Base-by-base conservation (phyloP, 192 early-diverging fungal species). In the Podila clonocystis region DNA sequence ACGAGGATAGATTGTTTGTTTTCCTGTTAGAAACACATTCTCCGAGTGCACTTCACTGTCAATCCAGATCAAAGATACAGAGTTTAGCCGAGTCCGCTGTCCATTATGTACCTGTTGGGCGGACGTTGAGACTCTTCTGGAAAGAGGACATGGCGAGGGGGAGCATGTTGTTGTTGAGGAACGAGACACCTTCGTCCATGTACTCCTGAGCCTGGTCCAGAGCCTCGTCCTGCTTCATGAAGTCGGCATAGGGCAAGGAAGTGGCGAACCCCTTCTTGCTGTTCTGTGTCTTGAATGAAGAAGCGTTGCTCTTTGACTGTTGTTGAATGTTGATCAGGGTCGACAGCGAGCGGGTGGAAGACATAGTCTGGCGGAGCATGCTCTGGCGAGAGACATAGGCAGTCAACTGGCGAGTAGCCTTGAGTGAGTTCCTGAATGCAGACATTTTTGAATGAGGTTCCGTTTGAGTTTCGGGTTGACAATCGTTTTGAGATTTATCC, bases 91-190 rank as follows among this genome's bases (percentile, higher is more conserved):
- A n/a, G n/a, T n/a, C n/a, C n/a, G n/a, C n/a, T n/a, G n/a, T n/a
- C n/a, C n/a, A n/a, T n/a, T n/a, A 45, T 45, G 15, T 71, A 78
- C 76, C 76, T 59, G 77, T 80, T 22, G 77, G 77, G n/a, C 67
- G 70, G 11, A 31, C 77, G 48, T 80, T 80, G n/a, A 80, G 65
- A 48, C 77, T 80, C 67, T 65, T 72, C 34, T 80, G 77, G 71
- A 80, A 80, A 2, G 70, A 80, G 31, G 70, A 72, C 77, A 80
- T 80, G 36, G 77, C 77, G 36, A 80, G 26, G 17, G 77, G 77
- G 24, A 80, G 17, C 77, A 80, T 80, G 12, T 72, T 64, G 49
- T 80, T 80, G 55, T 50, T 68, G 41, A 62, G 62, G 61, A 80
- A 80, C 9, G 70, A 68, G 19, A 72, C 71, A 13, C 77, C 77